These are phyloP conservation scores for Cryptomeria japonica DNA, from an alignment of 75 land plant genomes.

Conservation along the genomic window DNA sequence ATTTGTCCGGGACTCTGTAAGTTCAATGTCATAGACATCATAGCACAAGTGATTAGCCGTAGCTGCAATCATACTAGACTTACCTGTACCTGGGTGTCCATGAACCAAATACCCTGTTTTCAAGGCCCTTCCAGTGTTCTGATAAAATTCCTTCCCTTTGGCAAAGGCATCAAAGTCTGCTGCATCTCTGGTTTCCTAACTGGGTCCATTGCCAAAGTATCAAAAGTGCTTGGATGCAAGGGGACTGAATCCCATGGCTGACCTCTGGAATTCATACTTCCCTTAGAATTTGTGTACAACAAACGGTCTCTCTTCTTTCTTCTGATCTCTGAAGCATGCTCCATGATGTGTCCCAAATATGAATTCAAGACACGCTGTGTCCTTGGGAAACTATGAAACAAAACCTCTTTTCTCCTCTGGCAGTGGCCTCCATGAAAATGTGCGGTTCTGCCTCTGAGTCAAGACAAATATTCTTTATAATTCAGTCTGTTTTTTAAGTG, in stretches of 20 bases:
- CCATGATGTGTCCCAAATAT: conserved; percentile 67
- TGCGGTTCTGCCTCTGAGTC: conserved; percentile 38
- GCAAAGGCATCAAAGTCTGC: conserved; percentile 71
- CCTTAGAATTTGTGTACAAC: conserved; percentile 65
- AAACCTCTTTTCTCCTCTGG: conserved; percentile 70
- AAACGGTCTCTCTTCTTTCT: conserved; percentile 50
- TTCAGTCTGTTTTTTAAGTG: too few relatives aligned
- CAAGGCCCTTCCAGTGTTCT: conserved; percentile 85
- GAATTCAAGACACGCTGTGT: conserved; percentile 38
- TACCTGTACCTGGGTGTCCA: conserved; percentile 94
- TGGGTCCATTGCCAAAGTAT: conserved; percentile 83
- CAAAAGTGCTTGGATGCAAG: conserved; percentile 86
- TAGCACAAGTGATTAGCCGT: conserved; percentile 83
- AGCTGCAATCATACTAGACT: conserved; percentile 94
- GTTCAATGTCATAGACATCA: conserved; percentile 83
- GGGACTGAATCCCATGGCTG: conserved; percentile 85
- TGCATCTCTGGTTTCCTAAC: conserved; percentile 53
- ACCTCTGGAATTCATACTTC: conserved; percentile 45
- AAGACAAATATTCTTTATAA: too few relatives aligned
- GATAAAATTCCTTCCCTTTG: conserved; percentile 57
- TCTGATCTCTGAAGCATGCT: conserved; percentile 42
- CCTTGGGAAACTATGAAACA: conserved; percentile 60
- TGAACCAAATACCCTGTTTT: conserved; percentile 84
- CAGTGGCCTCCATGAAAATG: conserved; percentile 45
- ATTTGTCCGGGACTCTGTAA: conserved; percentile 80